Evolutionary conservation across 31 red algal species (phyloP).

Genomic region (Odonthalia washingtoniensis): DNA sequence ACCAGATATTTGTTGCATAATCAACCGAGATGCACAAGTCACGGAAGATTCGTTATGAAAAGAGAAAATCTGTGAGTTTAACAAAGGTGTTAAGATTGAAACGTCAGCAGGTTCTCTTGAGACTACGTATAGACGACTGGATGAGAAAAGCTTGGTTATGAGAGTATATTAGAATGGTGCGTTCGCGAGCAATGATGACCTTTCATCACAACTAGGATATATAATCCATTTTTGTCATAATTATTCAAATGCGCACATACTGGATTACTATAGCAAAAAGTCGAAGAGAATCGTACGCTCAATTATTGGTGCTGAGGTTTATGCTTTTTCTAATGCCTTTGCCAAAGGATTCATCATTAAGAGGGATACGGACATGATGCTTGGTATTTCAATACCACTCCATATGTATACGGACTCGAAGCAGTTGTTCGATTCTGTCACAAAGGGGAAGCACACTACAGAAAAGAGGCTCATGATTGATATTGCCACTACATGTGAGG

Average conservation of each 20-base stretch:
- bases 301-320: slow-evolving; percentile 50
- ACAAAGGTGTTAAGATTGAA: background rate
- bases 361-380: slow-evolving; percentile 10
- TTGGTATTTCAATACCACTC: background rate
- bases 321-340: slow-evolving; percentile 39
- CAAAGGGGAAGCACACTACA: background rate
- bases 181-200: slow-evolving; percentile 39
- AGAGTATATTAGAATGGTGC: slow-evolving; percentile 42
- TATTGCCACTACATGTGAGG: background rate
- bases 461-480: slow-evolving; percentile 30
- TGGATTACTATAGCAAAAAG: slow-evolving; percentile 47
- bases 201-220: slow-evolving; percentile 56
- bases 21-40: background rate
- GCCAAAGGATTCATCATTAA: slow-evolving; percentile 9
- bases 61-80: background rate
- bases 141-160: slow-evolving; percentile 6
- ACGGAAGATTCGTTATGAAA: background rate
- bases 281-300: slow-evolving; percentile 36
- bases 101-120: background rate
- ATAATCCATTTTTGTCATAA: slow-evolving; percentile 48
- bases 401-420: slow-evolving; percentile 11
- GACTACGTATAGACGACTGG: background rate
- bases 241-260: background rate
- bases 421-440: background rate
- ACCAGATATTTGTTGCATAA: background rate